These are phyloP conservation scores for Nicotiana benthamiana DNA, from an alignment of 257 asterid genomes.

Conservation along the genomic window DNA sequence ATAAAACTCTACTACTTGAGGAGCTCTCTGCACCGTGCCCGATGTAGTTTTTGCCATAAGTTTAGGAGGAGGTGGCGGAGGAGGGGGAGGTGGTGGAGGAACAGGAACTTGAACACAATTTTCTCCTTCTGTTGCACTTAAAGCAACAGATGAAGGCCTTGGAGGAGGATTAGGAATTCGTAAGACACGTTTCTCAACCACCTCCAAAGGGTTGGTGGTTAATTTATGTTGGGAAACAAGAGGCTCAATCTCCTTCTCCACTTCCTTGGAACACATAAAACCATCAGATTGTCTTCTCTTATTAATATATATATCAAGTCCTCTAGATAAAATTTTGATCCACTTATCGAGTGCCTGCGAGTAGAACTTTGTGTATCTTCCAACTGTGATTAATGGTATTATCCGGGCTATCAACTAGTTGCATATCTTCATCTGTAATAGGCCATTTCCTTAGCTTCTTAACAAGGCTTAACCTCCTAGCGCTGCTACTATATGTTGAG, in stretches of 20 bases:
- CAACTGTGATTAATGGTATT: constrained; percentile 22
- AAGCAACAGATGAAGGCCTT: constrained; percentile 51
- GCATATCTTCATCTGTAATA: constrained; percentile 61
- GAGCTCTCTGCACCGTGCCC: constrained; percentile 75
- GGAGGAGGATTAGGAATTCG: constrained; percentile 92
- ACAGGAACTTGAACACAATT: constrained; percentile 19
- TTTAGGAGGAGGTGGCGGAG: constrained; percentile 70
- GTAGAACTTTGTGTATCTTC: constrained; percentile 35
- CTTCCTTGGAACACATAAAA: constrained; percentile 59
- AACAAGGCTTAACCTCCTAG: constrained; percentile 42
- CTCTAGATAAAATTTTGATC: constrained; percentile 46
- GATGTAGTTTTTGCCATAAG: constrained; percentile 25
- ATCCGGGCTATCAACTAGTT: constrained; percentile 29
- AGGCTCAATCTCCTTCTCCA: constrained; percentile 38
- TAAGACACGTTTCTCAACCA: constrained; percentile 63
- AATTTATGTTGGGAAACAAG: constrained; percentile 39
- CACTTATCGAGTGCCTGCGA: constrained; percentile 82
- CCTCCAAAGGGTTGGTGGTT: constrained; percentile 47
- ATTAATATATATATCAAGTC: constrained; percentile 31
- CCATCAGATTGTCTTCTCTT: constrained; percentile 79
- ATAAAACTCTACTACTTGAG: constrained; percentile 83
- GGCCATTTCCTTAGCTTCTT: constrained; percentile 86
- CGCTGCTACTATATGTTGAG: constrained; percentile 33
- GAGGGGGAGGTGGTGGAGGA: constrained; percentile 39
- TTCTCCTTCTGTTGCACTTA: constrained; percentile 31